Conservation (phyloP, 2,329 filamentous ascomycete species). For the Calycina herbarum region DNA sequence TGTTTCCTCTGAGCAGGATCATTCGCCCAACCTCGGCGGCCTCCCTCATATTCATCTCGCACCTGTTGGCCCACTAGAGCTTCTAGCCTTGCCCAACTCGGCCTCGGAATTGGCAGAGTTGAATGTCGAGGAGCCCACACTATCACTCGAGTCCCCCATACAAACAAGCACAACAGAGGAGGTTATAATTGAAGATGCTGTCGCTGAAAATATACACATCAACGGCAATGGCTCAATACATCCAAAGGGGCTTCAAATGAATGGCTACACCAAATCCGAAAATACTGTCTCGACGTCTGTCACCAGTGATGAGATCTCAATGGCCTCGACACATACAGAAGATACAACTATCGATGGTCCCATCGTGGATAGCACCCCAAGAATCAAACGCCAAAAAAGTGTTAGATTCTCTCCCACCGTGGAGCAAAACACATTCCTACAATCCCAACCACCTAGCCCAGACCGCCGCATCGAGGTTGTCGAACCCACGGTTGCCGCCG, state of each 20-base stretch:
- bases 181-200: constrained; percentile 2
- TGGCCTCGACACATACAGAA: constrained; percentile 23
- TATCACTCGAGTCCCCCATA: neutral
- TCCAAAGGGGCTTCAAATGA: constrained; percentile 13
- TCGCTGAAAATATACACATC: neutral
- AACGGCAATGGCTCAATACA: constrained; percentile 7
- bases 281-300: constrained; percentile 9
- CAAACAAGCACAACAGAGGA: neutral
- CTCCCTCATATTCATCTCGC: constrained; percentile 10
- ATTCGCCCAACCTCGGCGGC: neutral
- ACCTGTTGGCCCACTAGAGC: constrained; percentile 40
- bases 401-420: constrained; percentile 71
- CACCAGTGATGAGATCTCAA: constrained; percentile 20
- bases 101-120: neutral
- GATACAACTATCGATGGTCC: constrained; percentile 18
- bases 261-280: constrained; percentile 13
- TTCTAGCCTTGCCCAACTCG: constrained; percentile 56
- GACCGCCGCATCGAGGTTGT: constrained; percentile 17
- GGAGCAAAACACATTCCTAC: constrained; percentile 62
- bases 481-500: neutral
- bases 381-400: constrained; percentile 56
- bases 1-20: neutral
- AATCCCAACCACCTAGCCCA: constrained; percentile 44
- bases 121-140: neutral
- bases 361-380: constrained; percentile 23